Evolutionary conservation across 345 rosid species (phyloP).

Genomic region (Erodium maritimum): DNA sequence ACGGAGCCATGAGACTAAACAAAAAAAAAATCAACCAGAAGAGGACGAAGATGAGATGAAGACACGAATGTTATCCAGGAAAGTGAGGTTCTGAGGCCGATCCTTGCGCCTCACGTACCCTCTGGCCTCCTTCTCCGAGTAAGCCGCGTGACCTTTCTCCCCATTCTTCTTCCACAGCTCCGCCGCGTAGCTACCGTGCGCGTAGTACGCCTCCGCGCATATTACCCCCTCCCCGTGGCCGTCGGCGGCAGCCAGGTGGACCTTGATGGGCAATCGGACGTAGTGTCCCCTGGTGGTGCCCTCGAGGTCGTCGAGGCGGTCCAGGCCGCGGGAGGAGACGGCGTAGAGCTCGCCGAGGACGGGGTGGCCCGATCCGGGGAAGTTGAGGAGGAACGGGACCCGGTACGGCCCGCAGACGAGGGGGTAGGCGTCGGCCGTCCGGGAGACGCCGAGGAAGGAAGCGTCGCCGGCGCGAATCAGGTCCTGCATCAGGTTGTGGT

Average conservation of each 20-base stretch:
- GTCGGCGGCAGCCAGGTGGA: slow-evolving; percentile 4
- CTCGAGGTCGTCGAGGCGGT: slow-evolving; percentile 62
- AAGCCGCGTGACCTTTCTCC: slow-evolving; percentile 28
- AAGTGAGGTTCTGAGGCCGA: slow-evolving; percentile 50
- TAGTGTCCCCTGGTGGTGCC: slow-evolving; percentile 50
- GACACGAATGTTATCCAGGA: slow-evolving; percentile 55
- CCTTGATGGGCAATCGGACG: slow-evolving; percentile 26
- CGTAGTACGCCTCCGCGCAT: slow-evolving; percentile 54
- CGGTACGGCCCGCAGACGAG: slow-evolving; percentile 80
- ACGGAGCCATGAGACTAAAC: no score
- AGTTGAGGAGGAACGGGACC: slow-evolving; percentile 77
- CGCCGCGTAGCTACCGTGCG: slow-evolving; percentile 39
- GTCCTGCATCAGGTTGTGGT: slow-evolving; percentile 55
- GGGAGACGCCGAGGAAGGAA: slow-evolving; percentile 38
- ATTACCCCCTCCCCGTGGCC: neutral
- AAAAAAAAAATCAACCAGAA: no score
- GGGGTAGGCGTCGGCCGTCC: slow-evolving; percentile 37
- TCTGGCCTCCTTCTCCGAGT: slow-evolving; percentile 50
- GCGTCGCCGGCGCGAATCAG: slow-evolving; percentile 64
- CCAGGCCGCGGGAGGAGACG: slow-evolving; percentile 41
- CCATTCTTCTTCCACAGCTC: slow-evolving; percentile 56
- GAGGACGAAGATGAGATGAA: slow-evolving; percentile 15
- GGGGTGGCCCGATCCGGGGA: slow-evolving; percentile 44
- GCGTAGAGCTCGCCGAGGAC: slow-evolving; percentile 74
- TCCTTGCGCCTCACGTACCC: slow-evolving; percentile 65